Percentiles rank a stretch among this genome's conserved stretches.
phyloP scores from a whole-genome alignment of 225 moss, liverwort and hornwort genomes.

The Sphagnum contortum region DNA sequence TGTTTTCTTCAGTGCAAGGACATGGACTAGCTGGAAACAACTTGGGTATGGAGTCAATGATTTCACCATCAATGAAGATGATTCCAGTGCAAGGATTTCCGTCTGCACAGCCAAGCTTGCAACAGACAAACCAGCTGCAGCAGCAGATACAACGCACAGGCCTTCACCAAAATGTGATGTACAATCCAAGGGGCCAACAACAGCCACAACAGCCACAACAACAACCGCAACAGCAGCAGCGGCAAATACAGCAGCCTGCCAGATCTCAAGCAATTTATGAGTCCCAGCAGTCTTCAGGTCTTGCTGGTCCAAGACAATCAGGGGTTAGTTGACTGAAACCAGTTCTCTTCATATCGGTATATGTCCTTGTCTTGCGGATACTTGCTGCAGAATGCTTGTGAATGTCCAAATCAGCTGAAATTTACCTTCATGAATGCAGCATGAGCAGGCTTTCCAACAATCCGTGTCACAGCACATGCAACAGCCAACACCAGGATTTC shows the following conservation, averaged over 20 bases:
- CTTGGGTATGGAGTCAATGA: constrained; percentile 33
- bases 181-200: constrained; percentile 37
- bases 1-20: constrained; percentile 38
- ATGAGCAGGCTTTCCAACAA: constrained; percentile 52
- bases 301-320: constrained; percentile 44
- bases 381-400: too few relatives aligned
- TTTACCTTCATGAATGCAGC: constrained; percentile 9
- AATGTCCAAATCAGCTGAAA: too few relatives aligned
- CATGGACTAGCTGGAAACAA: constrained; percentile 44
- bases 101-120: constrained; percentile 1
- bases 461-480: constrained; percentile 49
- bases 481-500: constrained; percentile 42
- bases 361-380: too few relatives aligned
- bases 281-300: constrained; percentile 44
- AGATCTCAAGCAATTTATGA: constrained; percentile 68
- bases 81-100: constrained; percentile 94
- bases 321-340: constrained; percentile 9
- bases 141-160: constrained; percentile 35
- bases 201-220: constrained; percentile 19
- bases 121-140: constrained; percentile 34
- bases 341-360: too few relatives aligned
- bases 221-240: constrained; percentile 6
- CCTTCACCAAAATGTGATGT: constrained; percentile 29
- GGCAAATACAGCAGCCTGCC: constrained; percentile 25
- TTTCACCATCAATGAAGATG: constrained; percentile 75